A percentile compares a stretch with the other conserved stretches of the same genome.
Evolutionary conservation across 2,329 filamentous ascomycete species (phyloP).

Genomic region (Geosmithia flava): DNA sequence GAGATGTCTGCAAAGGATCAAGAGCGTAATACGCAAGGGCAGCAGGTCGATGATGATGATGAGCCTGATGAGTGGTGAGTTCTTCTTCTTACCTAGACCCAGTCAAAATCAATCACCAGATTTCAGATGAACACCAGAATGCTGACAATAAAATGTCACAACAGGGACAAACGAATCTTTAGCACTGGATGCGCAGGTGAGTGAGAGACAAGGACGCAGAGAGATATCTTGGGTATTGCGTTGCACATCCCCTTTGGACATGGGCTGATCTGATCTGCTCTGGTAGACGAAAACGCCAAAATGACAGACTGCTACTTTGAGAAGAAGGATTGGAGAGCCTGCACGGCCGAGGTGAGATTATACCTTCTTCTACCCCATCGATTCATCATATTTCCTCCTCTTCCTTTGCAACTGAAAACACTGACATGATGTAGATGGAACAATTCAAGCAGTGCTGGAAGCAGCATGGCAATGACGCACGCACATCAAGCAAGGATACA

Average conservation of each 20-base stretch:
- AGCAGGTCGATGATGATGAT: constrained; percentile 51
- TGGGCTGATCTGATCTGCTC: no score
- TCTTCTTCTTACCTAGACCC: no score
- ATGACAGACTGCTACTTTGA: constrained; percentile 95
- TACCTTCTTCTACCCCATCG: neutral
- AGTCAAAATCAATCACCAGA: no score
- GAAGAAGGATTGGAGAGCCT: constrained; percentile 90
- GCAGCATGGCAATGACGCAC: constrained; percentile 69
- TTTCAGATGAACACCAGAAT: neutral
- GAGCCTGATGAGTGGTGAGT: constrained; percentile 91
- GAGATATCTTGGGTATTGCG: no score
- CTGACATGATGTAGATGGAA: constrained; percentile 56
- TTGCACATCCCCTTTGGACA: no score
- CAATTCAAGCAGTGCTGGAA: constrained; percentile 88
- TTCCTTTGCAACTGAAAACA: neutral
- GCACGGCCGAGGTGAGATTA: constrained; percentile 69
- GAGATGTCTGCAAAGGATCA: neutral
- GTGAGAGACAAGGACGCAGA: constrained; percentile 5
- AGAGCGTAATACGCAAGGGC: neutral
- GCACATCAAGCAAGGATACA: constrained; percentile 65
- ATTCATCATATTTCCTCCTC: neutral
- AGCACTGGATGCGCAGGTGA: constrained; percentile 87
- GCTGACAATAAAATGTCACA: constrained; percentile 6
- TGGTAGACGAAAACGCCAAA: constrained; percentile 81
- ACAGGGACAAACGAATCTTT: constrained; percentile 93